A percentile compares a stretch with the other conserved stretches of the same genome.
These are phyloP conservation scores for Phytophthora sansomeana DNA, from an alignment of 352 stramenopile species.

Conservation along the genomic window DNA sequence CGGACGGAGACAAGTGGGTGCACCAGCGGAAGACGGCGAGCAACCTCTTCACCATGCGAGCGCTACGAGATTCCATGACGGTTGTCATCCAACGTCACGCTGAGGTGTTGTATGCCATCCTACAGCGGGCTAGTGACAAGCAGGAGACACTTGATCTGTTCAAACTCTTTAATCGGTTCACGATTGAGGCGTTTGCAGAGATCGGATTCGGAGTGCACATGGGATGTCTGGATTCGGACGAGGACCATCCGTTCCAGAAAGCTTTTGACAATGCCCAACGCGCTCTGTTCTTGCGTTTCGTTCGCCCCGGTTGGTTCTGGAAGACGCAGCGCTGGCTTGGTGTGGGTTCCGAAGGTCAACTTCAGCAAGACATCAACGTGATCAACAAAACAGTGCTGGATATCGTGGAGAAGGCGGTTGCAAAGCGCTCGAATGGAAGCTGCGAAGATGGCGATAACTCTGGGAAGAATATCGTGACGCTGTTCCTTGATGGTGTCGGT, in stretches of 20 bases:
- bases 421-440: neutral
- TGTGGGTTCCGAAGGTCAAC: conserved; percentile 39
- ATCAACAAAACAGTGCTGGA: conserved; percentile 50
- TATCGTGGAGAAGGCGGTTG: conserved; percentile 52
- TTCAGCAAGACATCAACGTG: conserved; percentile 36
- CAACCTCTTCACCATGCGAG: conserved; percentile 78
- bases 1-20: conserved; percentile 61
- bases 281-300: conserved; percentile 43
- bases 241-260: conserved; percentile 53
- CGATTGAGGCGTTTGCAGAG: conserved; percentile 68
- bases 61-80: conserved; percentile 51
- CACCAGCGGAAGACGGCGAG: conserved; percentile 82
- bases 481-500: conserved; percentile 29
- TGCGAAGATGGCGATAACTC: conserved; percentile 1
- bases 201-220: conserved; percentile 73
- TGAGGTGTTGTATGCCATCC: conserved; percentile 22
- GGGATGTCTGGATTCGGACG: conserved; percentile 33
- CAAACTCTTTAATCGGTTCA: conserved; percentile 57
- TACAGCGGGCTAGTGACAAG: conserved; percentile 10
- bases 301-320: conserved; percentile 46
- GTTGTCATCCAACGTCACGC: conserved; percentile 35
- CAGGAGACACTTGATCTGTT: conserved; percentile 43
- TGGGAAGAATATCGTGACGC: conserved; percentile 22
- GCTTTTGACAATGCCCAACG: conserved; percentile 58
- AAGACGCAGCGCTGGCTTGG: conserved; percentile 45